These are phyloP conservation scores for Xanthoceras sorbifolium DNA, from an alignment of 345 rosid species.

Conservation along the genomic window DNA sequence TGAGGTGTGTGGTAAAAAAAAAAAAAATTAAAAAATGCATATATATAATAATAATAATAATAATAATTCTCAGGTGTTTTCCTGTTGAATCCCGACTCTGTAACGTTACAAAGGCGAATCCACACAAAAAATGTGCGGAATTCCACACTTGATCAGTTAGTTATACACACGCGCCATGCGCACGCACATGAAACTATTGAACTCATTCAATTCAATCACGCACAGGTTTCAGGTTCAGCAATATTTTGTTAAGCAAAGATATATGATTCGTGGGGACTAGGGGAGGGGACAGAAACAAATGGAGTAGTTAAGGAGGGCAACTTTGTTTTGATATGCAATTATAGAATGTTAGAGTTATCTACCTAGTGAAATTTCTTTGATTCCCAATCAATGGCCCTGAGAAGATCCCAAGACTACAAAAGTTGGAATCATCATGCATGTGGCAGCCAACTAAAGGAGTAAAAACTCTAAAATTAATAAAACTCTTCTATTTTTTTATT, in stretches of 20 bases:
- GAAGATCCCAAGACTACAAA: neutral
- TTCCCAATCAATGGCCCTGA: neutral
- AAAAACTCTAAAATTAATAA: neutral
- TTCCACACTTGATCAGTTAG: no score
- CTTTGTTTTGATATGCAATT: neutral
- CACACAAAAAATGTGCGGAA: no score
- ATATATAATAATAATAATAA: no score
- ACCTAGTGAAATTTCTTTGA: neutral
- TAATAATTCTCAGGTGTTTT: no score
- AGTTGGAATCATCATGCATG: neutral
- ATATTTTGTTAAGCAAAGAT: neutral
- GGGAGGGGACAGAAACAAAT: neutral
- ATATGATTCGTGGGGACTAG: neutral
- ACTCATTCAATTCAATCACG: neutral
- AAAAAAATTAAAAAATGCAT: neutral
- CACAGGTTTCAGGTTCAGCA: neutral
- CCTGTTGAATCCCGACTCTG: no score
- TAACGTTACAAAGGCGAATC: no score
- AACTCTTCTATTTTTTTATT: no score
- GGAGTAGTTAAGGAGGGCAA: neutral
- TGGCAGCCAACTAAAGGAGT: neutral
- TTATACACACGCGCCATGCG: no score
- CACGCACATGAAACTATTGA: neutral
- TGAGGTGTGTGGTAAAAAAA: neutral
- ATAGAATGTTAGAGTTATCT: neutral